Evolutionary conservation across 441 rosid genomes (phyloP).

Genomic region (Capsella rubella): DNA sequence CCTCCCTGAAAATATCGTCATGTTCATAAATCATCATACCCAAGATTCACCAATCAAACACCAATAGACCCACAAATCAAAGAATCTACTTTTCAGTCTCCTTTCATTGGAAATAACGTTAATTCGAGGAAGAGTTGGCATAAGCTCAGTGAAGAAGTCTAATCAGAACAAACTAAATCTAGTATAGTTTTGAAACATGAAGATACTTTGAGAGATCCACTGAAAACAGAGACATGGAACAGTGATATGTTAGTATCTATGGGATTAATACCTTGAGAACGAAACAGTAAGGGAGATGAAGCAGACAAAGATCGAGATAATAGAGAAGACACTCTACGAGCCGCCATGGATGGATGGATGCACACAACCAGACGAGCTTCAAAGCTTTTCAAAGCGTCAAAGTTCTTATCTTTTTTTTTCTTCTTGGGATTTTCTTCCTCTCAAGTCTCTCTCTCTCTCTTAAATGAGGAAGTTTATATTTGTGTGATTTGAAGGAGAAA

Average conservation of each 20-base stretch:
- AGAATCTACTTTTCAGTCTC: not conserved
- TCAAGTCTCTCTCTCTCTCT: not conserved
- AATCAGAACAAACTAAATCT: slow-evolving; percentile 13
- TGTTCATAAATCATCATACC: slow-evolving; percentile 28
- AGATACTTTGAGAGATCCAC: slow-evolving; percentile 1
- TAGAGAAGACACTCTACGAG: slow-evolving; percentile 73
- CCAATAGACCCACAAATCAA: slow-evolving; percentile 21
- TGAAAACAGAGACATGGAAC: not conserved
- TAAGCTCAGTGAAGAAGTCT: not conserved
- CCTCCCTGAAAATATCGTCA: slow-evolving; percentile 52
- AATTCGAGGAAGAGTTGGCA: not conserved
- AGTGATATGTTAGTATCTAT: not conserved
- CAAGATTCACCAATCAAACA: not conserved
- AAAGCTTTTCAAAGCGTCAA: not conserved
- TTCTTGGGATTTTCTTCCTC: slow-evolving; percentile 1
- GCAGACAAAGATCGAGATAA: slow-evolving; percentile 67
- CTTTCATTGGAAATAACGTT: not conserved
- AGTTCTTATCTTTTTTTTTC: slow-evolving; percentile 24
- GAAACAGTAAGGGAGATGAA: slow-evolving; percentile 48
- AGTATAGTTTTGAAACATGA: not conserved
- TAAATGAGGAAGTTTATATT: not conserved
- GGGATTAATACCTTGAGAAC: slow-evolving; percentile 54
- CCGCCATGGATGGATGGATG: slow-evolving; percentile 57
- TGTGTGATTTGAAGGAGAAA: not conserved
- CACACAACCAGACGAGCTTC: not conserved